These are phyloP conservation scores for Polygonum maritimum DNA, from an alignment of 148 eudicot genomes.

Conservation along the genomic window DNA sequence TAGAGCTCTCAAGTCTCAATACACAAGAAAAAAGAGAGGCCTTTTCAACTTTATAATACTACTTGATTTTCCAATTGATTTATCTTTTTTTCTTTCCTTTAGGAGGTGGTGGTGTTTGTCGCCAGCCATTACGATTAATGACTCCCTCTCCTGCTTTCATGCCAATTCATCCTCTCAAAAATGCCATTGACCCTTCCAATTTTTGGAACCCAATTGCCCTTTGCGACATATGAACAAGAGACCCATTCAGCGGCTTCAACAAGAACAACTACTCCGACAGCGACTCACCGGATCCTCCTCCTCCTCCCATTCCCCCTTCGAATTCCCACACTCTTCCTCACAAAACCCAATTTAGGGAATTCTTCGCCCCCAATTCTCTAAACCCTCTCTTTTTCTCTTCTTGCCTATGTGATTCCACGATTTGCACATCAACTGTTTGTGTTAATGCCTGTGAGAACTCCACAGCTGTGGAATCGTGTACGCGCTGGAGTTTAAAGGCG, in stretches of 20 bases:
- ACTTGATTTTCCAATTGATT: neutral
- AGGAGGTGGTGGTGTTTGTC: slow-evolving; percentile 1
- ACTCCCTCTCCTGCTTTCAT: neutral
- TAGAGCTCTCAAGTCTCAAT: neutral
- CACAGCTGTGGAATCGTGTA: neutral
- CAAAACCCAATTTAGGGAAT: neutral
- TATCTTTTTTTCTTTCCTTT: neutral
- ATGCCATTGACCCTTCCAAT: neutral
- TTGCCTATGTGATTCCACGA: neutral
- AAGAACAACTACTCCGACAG: neutral
- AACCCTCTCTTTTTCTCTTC: neutral
- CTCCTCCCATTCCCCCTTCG: neutral
- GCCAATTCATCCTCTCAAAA: slow-evolving; percentile 4
- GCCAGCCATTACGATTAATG: neutral
- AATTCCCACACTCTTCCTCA: neutral
- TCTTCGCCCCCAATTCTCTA: neutral
- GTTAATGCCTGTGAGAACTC: neutral
- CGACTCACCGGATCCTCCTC: neutral
- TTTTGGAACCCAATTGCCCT: neutral
- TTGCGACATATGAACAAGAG: slow-evolving; percentile 1
- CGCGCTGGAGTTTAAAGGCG: neutral
- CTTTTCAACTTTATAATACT: neutral
- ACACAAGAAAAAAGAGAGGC: neutral
- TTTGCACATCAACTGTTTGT: slow-evolving; percentile 1
- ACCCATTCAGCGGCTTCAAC: slow-evolving; percentile 3